Conservation (phyloP, 148 eudicot species). For the Vaccinium vitisidaea region DNA sequence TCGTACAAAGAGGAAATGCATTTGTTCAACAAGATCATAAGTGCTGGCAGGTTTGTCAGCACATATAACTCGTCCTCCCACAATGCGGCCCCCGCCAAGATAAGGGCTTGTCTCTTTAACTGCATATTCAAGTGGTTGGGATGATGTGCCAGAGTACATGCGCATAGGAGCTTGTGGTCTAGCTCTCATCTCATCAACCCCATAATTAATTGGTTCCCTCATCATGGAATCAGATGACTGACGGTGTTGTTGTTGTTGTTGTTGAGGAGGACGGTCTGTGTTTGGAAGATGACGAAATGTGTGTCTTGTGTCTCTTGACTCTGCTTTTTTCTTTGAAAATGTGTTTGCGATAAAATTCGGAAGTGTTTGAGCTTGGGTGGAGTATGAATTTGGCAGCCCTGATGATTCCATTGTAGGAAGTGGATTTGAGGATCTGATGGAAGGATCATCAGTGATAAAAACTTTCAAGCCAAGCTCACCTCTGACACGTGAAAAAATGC, state of each 20-base stretch:
- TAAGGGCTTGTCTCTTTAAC: slow-evolving; percentile 82
- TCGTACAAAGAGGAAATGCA: slow-evolving; percentile 76
- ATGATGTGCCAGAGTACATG: slow-evolving; percentile 32
- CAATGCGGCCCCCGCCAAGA: slow-evolving; percentile 73
- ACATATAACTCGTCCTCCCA: slow-evolving; percentile 67
- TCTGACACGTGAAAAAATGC: slow-evolving; percentile 61
- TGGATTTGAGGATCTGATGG: slow-evolving; percentile 41
- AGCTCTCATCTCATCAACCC: slow-evolving; percentile 34
- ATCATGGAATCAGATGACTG: slow-evolving; percentile 26
- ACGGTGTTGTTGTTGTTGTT: slow-evolving; percentile 21
- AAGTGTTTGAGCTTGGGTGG: slow-evolving; percentile 21
- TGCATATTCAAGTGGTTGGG: slow-evolving; percentile 49
- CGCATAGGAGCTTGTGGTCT: slow-evolving; percentile 41
- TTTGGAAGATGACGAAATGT: slow-evolving; percentile 49
- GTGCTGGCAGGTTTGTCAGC: slow-evolving; percentile 46
- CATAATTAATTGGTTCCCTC: slow-evolving; percentile 22
- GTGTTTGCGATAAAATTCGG: slow-evolving; percentile 16
- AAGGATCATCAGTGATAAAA: slow-evolving; percentile 55
- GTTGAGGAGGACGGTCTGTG: slow-evolving; percentile 20
- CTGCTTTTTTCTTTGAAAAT: slow-evolving; percentile 27
- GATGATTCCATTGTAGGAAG: slow-evolving; percentile 38
- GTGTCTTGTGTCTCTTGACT: slow-evolving; percentile 36
- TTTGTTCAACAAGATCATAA: slow-evolving; percentile 79
- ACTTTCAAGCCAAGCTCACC: slow-evolving; percentile 90
- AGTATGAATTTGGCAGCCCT: slow-evolving; percentile 21